Evolutionary conservation across 108 stramenopile genomes (phyloP).

Genomic region (Discostella pseudostelligera): DNA sequence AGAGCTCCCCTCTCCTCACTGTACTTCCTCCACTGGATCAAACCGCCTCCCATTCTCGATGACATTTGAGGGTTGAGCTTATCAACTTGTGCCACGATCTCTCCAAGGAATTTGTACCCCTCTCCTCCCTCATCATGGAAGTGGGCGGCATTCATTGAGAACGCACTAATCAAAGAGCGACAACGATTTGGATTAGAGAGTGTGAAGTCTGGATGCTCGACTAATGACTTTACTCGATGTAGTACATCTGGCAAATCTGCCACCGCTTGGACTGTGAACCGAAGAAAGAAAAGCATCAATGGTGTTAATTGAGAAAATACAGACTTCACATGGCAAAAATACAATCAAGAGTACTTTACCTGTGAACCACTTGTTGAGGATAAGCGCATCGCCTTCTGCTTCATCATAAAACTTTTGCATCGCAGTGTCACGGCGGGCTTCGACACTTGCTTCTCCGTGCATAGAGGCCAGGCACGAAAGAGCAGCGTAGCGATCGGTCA

Average conservation of each 20-base stretch:
- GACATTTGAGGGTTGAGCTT: constrained; percentile 64
- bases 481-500: constrained; percentile 79
- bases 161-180: constrained; percentile 61
- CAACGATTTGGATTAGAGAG: constrained; percentile 78
- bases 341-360: neutral
- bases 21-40: constrained; percentile 53
- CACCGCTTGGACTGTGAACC: constrained; percentile 57
- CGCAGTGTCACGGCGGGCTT: constrained; percentile 33
- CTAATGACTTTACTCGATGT: constrained; percentile 40
- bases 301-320: neutral
- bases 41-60: constrained; percentile 56
- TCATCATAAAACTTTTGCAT: constrained; percentile 55
- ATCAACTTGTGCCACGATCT: constrained; percentile 42
- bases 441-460: constrained; percentile 40
- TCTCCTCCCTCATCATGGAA: constrained; percentile 78
- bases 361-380: constrained; percentile 59
- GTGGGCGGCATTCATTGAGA: constrained; percentile 56
- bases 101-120: constrained; percentile 75
- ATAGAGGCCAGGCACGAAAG: constrained; percentile 54
- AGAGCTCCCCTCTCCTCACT: constrained; percentile 31
- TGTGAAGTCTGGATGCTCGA: constrained; percentile 71
- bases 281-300: neutral
- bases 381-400: constrained; percentile 59
- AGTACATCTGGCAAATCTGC: constrained; percentile 47
- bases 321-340: neutral